phyloP scores from a whole-genome alignment of 305 asterid genomes.

The Striga hermonthica region DNA sequence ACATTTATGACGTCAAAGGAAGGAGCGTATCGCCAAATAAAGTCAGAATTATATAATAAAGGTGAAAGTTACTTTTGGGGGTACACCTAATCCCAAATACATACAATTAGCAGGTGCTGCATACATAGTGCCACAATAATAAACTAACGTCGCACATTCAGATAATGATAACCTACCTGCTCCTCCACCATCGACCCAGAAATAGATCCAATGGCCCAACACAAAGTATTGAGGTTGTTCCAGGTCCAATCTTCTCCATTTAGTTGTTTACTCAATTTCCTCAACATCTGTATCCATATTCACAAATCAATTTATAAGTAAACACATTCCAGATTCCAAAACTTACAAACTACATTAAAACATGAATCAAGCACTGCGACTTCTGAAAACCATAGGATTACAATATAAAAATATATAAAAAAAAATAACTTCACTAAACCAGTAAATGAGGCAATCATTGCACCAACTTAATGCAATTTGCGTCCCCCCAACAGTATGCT shows the following conservation, averaged over 20 bases:
- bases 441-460: neutral
- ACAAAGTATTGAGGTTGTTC: slow-evolving; percentile 96
- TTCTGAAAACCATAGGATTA: neutral
- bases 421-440: slow-evolving; percentile 11
- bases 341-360: too few species aligned
- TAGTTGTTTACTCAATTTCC: slow-evolving; percentile 73
- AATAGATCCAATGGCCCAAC: slow-evolving; percentile 99
- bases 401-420: neutral
- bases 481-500: too few species aligned
- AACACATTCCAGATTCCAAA: too few species aligned
- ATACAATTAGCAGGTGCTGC: neutral
- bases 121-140: neutral
- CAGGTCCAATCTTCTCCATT: slow-evolving; percentile 96
- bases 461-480: too few species aligned
- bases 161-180: slow-evolving; percentile 50
- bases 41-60: neutral
- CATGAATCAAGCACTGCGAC: neutral
- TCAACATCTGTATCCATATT: slow-evolving; percentile 66
- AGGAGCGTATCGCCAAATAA: neutral
- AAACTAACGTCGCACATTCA: neutral
- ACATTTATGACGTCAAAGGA: neutral
- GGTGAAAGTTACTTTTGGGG: neutral
- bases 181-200: slow-evolving; percentile 99
- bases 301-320: slow-evolving; percentile 12
- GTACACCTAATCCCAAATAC: neutral